Base-by-base conservation (phyloP, 306 rosid species). In the Ormosia semicastrata region DNA sequence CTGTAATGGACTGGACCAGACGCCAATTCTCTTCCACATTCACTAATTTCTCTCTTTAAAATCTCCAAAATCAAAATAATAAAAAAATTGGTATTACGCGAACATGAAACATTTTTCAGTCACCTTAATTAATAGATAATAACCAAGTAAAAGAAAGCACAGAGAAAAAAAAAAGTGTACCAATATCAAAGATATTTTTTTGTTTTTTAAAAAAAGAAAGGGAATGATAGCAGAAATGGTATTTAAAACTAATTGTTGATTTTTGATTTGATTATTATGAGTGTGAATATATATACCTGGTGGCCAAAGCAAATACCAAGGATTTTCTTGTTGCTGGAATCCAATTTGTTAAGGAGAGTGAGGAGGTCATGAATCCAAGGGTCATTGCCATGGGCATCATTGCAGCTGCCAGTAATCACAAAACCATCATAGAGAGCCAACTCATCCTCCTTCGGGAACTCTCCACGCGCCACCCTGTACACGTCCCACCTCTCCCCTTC, bases 301-400 rank as follows among this genome's bases (percentile, higher is more conserved):
- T 93, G 97, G 29, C 96, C 96, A 47, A 93, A 93, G 91, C 99
- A 95, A 88, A 95, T 86, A 47, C 98, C 99, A 63, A 95, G 90
- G 32, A 93, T 83, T 1, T 85, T 95, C 18, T 87, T 95, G 78
- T 87, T 92, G 82, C 89, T 67, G 14, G 91, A 67, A 43, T 89
- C 75, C n/a, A 95, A 15, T 14, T 33, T 90, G 66, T 68, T 85
- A 11, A 95, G 58, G 18, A 95, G 76, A 10, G 17, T 2, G 11
- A 95, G 14, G 2, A 95, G 95, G 18, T 78, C 17, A 68, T 71
- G 91, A 86, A 95, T 91, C 99, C 99, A 95, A 37, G 88, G 84
- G 9, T 95, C 89, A 62, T 89, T 88, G 2, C 94, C 89, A 41
- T 95, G 90, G 1, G 99, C 99, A 29, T 95, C 99, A 54, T 88